A percentile compares a stretch with the other conserved stretches of the same genome.
phyloP scores from a whole-genome alignment of 2,329 filamentous ascomycete species.

The Xylaria digitata region DNA sequence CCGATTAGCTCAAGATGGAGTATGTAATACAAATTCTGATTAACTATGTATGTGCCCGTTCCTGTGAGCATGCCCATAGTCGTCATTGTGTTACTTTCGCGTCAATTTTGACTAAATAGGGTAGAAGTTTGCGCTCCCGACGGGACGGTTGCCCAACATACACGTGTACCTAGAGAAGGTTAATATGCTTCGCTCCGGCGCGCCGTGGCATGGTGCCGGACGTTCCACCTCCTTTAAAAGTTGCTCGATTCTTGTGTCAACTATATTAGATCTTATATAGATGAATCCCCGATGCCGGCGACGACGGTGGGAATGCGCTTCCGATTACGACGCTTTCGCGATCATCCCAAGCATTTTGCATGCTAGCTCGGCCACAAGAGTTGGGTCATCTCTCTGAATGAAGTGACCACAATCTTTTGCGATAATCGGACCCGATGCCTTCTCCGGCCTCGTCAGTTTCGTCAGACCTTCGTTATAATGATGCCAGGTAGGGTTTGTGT shows the following conservation, averaged over 20 bases:
- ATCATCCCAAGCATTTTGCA: slow-evolving; percentile 36
- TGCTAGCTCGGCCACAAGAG: slow-evolving; percentile 53
- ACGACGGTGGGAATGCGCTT: neutral
- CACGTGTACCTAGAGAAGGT: slow-evolving; percentile 5
- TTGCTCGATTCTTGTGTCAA: neutral
- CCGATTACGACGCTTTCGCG: slow-evolving; percentile 14
- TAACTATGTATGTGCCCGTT: slow-evolving; percentile 16
- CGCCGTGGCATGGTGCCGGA: neutral
- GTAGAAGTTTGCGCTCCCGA: slow-evolving; percentile 6
- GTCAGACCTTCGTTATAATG: slow-evolving; percentile 64
- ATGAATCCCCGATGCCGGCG: neutral
- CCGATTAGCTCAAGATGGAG: neutral
- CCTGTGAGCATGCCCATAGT: neutral
- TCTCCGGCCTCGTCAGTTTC: slow-evolving; percentile 55
- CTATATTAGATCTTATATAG: neutral
- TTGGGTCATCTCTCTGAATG: slow-evolving; percentile 65
- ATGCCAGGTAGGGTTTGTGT: slow-evolving; percentile 65
- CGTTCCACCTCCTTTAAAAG: neutral
- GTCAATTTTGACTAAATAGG: neutral
- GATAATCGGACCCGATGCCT: slow-evolving; percentile 57
- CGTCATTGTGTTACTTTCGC: slow-evolving; percentile 11
- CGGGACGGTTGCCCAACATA: slow-evolving; percentile 13
- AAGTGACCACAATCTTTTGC: slow-evolving; percentile 65
- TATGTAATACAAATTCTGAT: slow-evolving; percentile 11
- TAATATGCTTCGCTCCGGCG: slow-evolving; percentile 1